phyloP scores from a whole-genome alignment of 1,284 basidiomycete species.

The Ceratobasidium sp. region DNA sequence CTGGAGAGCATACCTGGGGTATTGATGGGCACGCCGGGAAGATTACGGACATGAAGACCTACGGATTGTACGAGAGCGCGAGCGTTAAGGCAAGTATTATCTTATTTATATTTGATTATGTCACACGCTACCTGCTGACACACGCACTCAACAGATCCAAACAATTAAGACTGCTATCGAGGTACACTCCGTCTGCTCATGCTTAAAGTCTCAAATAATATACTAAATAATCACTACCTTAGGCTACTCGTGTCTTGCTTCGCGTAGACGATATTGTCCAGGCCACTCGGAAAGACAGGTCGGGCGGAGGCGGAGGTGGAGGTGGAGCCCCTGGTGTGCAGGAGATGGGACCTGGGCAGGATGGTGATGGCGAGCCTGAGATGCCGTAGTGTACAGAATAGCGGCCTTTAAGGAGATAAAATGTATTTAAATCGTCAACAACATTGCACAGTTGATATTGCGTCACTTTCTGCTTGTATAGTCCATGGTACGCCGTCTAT shows the following conservation, averaged over 20 bases:
- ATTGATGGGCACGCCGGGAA: slow-evolving; percentile 96
- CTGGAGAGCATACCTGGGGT: slow-evolving; percentile 90
- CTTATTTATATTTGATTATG: background rate
- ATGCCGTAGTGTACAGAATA: background rate
- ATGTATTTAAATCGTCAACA: slow-evolving; percentile 28
- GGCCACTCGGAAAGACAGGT: slow-evolving; percentile 75
- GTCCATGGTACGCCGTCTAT: no score
- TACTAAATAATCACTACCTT: slow-evolving; percentile 23
- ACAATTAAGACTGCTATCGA: slow-evolving; percentile 98
- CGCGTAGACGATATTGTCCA: slow-evolving; percentile 96
- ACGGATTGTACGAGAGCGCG: slow-evolving; percentile 93
- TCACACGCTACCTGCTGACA: background rate
- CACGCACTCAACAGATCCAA: slow-evolving; percentile 70
- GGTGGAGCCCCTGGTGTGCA: slow-evolving; percentile 64
- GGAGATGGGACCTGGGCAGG: slow-evolving; percentile 54
- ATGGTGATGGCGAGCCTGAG: slow-evolving; percentile 33
- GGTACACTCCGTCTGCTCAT: slow-evolving; percentile 56
- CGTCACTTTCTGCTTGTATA: no score
- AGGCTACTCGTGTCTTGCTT: slow-evolving; percentile 89
- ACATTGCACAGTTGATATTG: no score
- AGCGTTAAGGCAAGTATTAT: slow-evolving; percentile 80
- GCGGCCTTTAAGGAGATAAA: background rate
- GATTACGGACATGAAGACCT: slow-evolving; percentile 93
- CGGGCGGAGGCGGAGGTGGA: slow-evolving; percentile 59
- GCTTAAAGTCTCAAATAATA: background rate